phyloP scores from a whole-genome alignment of 1,139 yeast genomes.

The Oligophagozyma castellii region DNA sequence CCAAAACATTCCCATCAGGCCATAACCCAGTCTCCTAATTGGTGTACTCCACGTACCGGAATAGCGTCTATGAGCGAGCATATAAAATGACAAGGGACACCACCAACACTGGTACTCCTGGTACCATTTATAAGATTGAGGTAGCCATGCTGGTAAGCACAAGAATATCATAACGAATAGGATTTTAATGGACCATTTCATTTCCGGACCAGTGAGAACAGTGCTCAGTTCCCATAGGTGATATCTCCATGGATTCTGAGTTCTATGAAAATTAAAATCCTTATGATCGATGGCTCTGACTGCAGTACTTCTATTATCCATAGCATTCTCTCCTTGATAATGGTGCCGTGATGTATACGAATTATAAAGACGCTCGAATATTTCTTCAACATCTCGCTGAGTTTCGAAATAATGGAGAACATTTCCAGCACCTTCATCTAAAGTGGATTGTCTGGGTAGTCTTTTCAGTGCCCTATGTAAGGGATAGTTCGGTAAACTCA shows the following conservation, averaged over 20 bases:
- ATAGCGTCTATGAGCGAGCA: conserved; percentile 31
- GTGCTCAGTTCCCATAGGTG: conserved; percentile 28
- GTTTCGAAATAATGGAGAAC: conserved; percentile 31
- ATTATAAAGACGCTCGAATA: conserved; percentile 31
- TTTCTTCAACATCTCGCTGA: conserved; percentile 34
- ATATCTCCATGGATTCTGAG: conserved; percentile 24
- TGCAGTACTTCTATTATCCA: conserved; percentile 6
- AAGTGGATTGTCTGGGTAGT: conserved; percentile 29
- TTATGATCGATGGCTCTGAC: conserved; percentile 28
- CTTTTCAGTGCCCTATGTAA: conserved; percentile 29
- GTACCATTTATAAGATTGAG: conserved; percentile 30
- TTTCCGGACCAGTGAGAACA: conserved; percentile 26
- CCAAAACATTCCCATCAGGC: conserved; percentile 32
- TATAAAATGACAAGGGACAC: conserved; percentile 29
- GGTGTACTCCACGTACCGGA: conserved; percentile 31
- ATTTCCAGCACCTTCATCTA: conserved; percentile 35
- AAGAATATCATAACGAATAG: conserved; percentile 27
- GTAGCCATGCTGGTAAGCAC: conserved; percentile 32
- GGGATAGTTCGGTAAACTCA: conserved; percentile 29
- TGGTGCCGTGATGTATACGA: conserved; percentile 29
- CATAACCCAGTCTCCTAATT: conserved; percentile 24
- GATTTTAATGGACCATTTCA: conserved; percentile 32
- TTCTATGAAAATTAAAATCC: conserved; percentile 28
- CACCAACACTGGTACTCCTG: conserved; percentile 31
- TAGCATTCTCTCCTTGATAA: conserved; percentile 4